Evolutionary conservation across 192 early-diverging fungal genomes (phyloP).

Genomic region (Dissophora ornata): DNA sequence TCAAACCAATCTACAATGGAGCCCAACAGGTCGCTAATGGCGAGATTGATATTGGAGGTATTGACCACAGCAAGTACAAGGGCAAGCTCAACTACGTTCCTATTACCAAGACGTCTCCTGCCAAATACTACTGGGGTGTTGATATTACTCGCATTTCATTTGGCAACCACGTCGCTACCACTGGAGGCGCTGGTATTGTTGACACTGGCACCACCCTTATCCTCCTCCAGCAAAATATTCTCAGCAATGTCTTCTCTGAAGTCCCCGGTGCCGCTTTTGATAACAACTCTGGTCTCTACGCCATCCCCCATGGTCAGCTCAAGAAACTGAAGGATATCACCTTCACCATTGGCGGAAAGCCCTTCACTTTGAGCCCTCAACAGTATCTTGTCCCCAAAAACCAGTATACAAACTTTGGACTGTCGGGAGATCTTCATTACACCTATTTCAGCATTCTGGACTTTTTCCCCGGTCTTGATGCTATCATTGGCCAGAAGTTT

Average conservation of each 20-base stretch:
- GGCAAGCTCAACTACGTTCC: conserved; percentile 61
- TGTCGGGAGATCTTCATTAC: conserved; percentile 17
- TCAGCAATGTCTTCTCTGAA: conserved; percentile 14
- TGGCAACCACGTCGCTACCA: conserved; percentile 17
- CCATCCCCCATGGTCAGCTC: conserved; percentile 28
- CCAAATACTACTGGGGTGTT: conserved; percentile 45
- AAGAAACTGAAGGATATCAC: conserved; percentile 20
- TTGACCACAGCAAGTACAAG: conserved; percentile 57
- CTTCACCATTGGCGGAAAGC: conserved; percentile 32
- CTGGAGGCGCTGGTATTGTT: conserved; percentile 35
- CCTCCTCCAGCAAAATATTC: conserved; percentile 5
- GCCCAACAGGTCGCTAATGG: conserved; percentile 51
- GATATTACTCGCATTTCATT: conserved; percentile 14
- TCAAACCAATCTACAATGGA: conserved; percentile 49
- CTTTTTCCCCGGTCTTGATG: not conserved
- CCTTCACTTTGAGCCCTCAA: conserved; percentile 27
- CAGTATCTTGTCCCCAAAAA: conserved; percentile 24
- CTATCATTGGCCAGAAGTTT: conserved; percentile 67
- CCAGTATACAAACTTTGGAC: not conserved
- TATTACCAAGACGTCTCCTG: conserved; percentile 31
- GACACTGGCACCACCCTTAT: conserved; percentile 56
- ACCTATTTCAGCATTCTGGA: conserved; percentile 14
- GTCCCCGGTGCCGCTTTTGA: conserved; percentile 26
- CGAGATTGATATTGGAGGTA: conserved; percentile 64
- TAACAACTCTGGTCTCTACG: conserved; percentile 20